A percentile compares a stretch with the other conserved stretches of the same genome.
Conservation (phyloP, 495 filamentous ascomycete genomes). For the Talaromyces trachyspermus region DNA sequence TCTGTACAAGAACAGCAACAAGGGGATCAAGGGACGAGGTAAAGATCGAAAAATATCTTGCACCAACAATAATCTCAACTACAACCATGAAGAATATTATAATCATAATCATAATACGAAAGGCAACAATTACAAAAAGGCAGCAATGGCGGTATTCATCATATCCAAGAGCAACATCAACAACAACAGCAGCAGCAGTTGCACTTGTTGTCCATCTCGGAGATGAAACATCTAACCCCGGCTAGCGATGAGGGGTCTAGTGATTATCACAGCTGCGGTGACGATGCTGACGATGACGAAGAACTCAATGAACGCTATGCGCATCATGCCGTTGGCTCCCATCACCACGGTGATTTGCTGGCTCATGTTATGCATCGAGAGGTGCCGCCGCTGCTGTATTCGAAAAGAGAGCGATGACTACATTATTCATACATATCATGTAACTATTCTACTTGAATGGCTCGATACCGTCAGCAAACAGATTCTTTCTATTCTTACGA, state of each 20-base stretch:
- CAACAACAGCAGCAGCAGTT: not conserved
- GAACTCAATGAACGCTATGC: not conserved
- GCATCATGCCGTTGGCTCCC: not conserved
- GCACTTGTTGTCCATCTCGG: not conserved
- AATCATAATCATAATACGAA: too few relatives aligned
- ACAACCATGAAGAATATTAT: slow-evolving; percentile 15
- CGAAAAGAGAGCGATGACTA: slow-evolving; percentile 2
- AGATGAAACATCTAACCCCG: not conserved
- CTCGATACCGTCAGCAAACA: too few relatives aligned
- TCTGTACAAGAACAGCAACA: slow-evolving; percentile 90
- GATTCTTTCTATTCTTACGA: too few relatives aligned
- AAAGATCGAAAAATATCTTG: slow-evolving; percentile 58
- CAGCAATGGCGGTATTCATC: too few relatives aligned
- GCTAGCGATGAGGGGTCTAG: slow-evolving; percentile 3
- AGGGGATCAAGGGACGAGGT: slow-evolving; percentile 88
- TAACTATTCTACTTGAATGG: too few relatives aligned
- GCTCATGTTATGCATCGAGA: not conserved
- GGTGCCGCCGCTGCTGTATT: not conserved
- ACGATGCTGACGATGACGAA: slow-evolving; percentile 4
- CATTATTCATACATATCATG: not conserved
- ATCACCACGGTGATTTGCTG: not conserved
- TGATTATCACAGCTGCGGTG: slow-evolving; percentile 2
- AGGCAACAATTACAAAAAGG: too few relatives aligned
- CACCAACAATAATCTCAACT: slow-evolving; percentile 11
- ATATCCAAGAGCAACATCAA: not conserved